A percentile compares a stretch with the other conserved stretches of the same genome.
phyloP scores from a whole-genome alignment of 208 protist genomes.

The Crithidia fasciculata region DNA sequence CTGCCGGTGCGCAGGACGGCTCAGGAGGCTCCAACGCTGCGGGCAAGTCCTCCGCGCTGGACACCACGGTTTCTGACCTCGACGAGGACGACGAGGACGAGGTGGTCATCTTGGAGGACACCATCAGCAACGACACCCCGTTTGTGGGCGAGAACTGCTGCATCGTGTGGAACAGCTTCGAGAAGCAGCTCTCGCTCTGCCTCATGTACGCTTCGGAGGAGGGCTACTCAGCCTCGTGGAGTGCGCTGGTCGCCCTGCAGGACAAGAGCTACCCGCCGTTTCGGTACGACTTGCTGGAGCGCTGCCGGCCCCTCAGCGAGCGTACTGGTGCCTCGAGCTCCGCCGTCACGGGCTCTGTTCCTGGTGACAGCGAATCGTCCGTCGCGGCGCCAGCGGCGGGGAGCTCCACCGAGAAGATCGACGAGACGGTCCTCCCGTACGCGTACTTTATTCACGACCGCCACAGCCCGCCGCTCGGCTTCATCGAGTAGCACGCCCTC shows the following conservation, averaged over 20 bases:
- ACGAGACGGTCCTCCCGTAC: constrained; percentile 54
- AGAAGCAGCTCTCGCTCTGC: constrained; percentile 75
- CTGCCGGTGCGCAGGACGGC: neutral
- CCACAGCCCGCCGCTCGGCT: constrained; percentile 71
- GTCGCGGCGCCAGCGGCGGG: neutral
- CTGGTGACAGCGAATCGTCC: constrained; percentile 18
- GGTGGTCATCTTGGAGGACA: constrained; percentile 73
- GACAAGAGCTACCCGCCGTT: constrained; percentile 71
- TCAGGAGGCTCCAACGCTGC: neutral
- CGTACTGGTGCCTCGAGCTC: neutral
- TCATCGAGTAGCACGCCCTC: constrained; percentile 79
- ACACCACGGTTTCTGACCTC: constrained; percentile 23
- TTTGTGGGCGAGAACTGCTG: constrained; percentile 88
- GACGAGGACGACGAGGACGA: constrained; percentile 39
- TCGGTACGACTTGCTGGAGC: constrained; percentile 55
- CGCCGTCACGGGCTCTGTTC: neutral
- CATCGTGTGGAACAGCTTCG: constrained; percentile 89
- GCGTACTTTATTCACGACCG: constrained; percentile 70
- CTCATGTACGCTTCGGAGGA: constrained; percentile 82
- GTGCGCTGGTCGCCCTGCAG: constrained; percentile 72
- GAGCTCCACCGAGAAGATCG: constrained; percentile 1
- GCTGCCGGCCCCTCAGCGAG: constrained; percentile 30
- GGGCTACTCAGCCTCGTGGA: constrained; percentile 77
- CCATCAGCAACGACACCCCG: constrained; percentile 72
- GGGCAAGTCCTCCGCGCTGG: neutral